Evolutionary conservation across 768 basidiomycete species (phyloP), one percentile per base, ranked within the genome.

Genomic region (Amanita thiersii): DNA sequence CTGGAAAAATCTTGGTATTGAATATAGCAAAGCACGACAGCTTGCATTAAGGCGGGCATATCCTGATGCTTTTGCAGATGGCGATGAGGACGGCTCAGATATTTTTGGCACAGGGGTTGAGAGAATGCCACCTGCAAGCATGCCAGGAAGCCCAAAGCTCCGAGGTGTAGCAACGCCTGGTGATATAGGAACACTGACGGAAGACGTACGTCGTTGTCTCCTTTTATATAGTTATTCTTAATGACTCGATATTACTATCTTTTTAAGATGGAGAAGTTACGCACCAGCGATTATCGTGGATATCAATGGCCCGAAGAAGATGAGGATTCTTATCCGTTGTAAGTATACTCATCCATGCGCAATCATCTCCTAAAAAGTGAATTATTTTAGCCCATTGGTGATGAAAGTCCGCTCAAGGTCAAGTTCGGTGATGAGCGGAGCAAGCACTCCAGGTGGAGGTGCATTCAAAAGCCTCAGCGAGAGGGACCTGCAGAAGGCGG

Each of bases 1-100:
- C 60, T 98, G 96, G 96, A 99, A 99, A 69, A 90, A 90, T 56
- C 68, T 99, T 21, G 96, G 96, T 2, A 76, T 98, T 47, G 96
- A 99, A 62, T 99, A 99, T 62, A 81, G 84, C 60, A 99, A 97
- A 69, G 86, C 90, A 18, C 69, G 96, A 30, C 92, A 94, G 62
- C 67, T 97, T 39, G 89, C 90, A 12, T 69, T 99, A 45, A 69
- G 94, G 50, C 71, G 94, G 24, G 96, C 94, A 11, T 98, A 99
- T 58, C 96, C 96, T 1, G 92, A 97, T 50, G 81, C 86, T 41
- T 97, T 96, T 68, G 73, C 56, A 5, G 73, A 65, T 17, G 76
- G 69, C 1, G 73, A 70, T 40, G 73, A 66, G 34, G 57, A 54
- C 19, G 58, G 61, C 33, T 50, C 47, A 3, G 61, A 62, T 46